phyloP scores from a whole-genome alignment of 805 yeast genomes.

The Schwanniomyces polymorphus region DNA sequence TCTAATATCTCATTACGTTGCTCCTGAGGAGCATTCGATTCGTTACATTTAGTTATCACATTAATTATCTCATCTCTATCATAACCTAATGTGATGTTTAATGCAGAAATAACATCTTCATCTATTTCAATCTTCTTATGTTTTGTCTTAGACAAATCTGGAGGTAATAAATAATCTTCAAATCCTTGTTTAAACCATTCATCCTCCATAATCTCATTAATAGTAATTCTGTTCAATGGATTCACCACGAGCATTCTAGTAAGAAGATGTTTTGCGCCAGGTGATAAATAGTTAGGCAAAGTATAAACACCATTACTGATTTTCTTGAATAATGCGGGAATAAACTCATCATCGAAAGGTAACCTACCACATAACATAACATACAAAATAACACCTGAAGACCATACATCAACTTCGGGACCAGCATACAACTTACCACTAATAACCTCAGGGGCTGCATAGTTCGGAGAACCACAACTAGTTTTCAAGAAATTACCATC shows the following conservation, averaged over 20 bases:
- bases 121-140: slow-evolving; percentile 54
- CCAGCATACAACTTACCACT: slow-evolving; percentile 95
- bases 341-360: slow-evolving; percentile 95
- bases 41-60: slow-evolving; percentile 57
- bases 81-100: slow-evolving; percentile 85
- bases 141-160: slow-evolving; percentile 39
- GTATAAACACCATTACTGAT: slow-evolving; percentile 92
- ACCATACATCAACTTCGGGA: slow-evolving; percentile 98
- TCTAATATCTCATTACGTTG: slow-evolving; percentile 73
- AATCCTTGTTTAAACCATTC: slow-evolving; percentile 87
- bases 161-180: slow-evolving; percentile 75
- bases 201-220: slow-evolving; percentile 88
- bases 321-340: slow-evolving; percentile 90
- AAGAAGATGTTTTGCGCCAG: slow-evolving; percentile 80
- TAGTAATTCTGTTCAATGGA: slow-evolving; percentile 90
- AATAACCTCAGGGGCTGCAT: slow-evolving; percentile 97
- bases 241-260: slow-evolving; percentile 92
- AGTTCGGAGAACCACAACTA: slow-evolving; percentile 94
- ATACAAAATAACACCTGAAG: slow-evolving; percentile 91
- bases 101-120: slow-evolving; percentile 71
- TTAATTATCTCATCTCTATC: slow-evolving; percentile 79
- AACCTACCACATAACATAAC: slow-evolving; percentile 95
- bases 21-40: slow-evolving; percentile 26
- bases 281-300: slow-evolving; percentile 79
- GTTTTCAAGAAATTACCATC: slow-evolving; percentile 95